Base-by-base conservation (phyloP, 495 filamentous ascomycete genomes). In the Lepraria neglecta region DNA sequence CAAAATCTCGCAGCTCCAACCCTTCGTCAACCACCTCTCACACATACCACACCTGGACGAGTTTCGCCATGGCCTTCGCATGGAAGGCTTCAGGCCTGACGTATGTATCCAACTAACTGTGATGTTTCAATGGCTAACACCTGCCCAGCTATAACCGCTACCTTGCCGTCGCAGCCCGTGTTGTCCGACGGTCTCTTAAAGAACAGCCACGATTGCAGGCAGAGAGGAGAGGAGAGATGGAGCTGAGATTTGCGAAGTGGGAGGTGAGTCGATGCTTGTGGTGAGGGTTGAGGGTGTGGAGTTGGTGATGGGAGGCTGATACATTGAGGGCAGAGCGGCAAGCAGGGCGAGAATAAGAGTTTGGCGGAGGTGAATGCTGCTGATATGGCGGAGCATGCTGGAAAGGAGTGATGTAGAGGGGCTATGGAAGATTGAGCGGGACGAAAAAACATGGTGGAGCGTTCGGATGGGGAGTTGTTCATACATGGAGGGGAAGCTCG, bases 41-140 rank as follows among this genome's bases (percentile, higher is more conserved):
- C 42, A 19, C 38, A 57, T 17, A 54, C 14, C 5, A 24, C 6
- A 59, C 6, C 40, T 42, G 24, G 21, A 55, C 14, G 9, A 17
- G n/a, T 7, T 43, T 38, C n/a, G 42, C 27, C 80, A 98, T 98
- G 94, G 84, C 89, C 75, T 92, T 91, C 78, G 89, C 91, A 72
- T 99, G 95, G 95, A 97, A 97, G 88, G 84, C 91, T 71, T 87
- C 94, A 72, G 94, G 95, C 79, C 80, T 97, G 70, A 95, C 87
- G 95, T 97, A 87, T 75, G 88, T 69, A 51, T 47, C 6, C 55
- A 5, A 40, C 6, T 24, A 38, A 21, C 10, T 15, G 19, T 43
- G 2, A 54, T 35, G 19, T 27, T 38, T 30, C 48, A 55, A 58
- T 61, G 21, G 52, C 54, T 72, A 60, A 59, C 66, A 64, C 40